Conservation (phyloP, 768 basidiomycete genomes). For the Antrodiella citrinella region DNA sequence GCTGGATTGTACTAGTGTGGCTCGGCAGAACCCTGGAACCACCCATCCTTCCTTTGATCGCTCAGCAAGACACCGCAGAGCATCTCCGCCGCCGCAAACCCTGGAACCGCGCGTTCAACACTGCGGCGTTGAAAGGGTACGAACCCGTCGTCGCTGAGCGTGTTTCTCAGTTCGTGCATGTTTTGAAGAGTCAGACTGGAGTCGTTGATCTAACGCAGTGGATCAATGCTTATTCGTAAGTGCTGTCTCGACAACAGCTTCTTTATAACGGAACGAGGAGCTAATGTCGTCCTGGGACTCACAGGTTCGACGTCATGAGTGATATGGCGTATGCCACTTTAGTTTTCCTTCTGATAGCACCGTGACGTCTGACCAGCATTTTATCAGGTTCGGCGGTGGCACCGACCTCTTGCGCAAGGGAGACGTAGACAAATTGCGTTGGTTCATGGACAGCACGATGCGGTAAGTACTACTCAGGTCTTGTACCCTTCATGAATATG, state of each 20-base stretch:
- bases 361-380: no score
- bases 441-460: not conserved
- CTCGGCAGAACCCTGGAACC: slow-evolving; percentile 7
- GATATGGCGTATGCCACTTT: slow-evolving; percentile 34
- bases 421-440: slow-evolving; percentile 4
- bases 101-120: slow-evolving; percentile 36
- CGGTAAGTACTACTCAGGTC: slow-evolving; percentile 3
- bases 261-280: no score
- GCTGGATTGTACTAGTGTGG: no score
- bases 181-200: not conserved
- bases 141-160: slow-evolving; percentile 28
- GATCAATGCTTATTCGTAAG: slow-evolving; percentile 12
- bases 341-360: no score
- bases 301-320: slow-evolving; percentile 29
- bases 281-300: slow-evolving; percentile 20
- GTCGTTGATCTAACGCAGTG: slow-evolving; percentile 4
- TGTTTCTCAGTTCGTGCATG: slow-evolving; percentile 12
- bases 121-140: slow-evolving; percentile 36
- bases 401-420: slow-evolving; percentile 18
- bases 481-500: no score
- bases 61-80: slow-evolving; percentile 25
- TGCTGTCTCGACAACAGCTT: no score
- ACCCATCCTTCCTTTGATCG: slow-evolving; percentile 19
- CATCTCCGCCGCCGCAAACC: slow-evolving; percentile 33
- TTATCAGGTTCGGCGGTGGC: slow-evolving; percentile 22